Conservation (phyloP, 1,284 basidiomycete genomes). For the Moesziomyces parantarcticus region DNA sequence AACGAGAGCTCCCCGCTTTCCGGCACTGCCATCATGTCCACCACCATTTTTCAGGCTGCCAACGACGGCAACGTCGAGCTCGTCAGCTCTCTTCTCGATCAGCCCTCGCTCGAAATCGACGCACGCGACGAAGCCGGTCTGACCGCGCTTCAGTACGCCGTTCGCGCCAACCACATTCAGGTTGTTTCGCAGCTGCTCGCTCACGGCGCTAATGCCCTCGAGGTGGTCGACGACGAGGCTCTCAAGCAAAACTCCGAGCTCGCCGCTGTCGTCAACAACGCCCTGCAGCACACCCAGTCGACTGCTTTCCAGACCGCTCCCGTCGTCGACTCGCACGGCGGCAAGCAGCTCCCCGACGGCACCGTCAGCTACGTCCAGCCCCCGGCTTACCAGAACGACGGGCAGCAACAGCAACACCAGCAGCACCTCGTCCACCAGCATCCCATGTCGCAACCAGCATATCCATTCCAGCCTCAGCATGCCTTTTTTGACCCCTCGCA, state of each 20-base stretch:
- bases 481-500: constrained; percentile 42
- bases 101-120: constrained; percentile 44
- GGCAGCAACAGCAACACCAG: constrained; percentile 29
- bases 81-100: constrained; percentile 52
- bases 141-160: constrained; percentile 52
- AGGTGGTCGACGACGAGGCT: constrained; percentile 25
- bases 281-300: constrained; percentile 46
- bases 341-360: constrained; percentile 57
- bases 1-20: not conserved
- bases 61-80: constrained; percentile 55
- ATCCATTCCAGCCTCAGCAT: constrained; percentile 39
- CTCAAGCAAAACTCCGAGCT: constrained; percentile 46
- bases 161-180: constrained; percentile 52
- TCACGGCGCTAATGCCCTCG: constrained; percentile 40
- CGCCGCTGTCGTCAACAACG: constrained; percentile 35
- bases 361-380: constrained; percentile 56
- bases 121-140: constrained; percentile 48
- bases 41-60: constrained; percentile 57
- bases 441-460: constrained; percentile 33
- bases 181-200: constrained; percentile 59
- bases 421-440: constrained; percentile 15
- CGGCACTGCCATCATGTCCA: constrained; percentile 43
- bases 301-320: constrained; percentile 40
- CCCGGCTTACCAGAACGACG: constrained; percentile 28
- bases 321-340: constrained; percentile 50